phyloP scores from a whole-genome alignment of 1,284 basidiomycete genomes.

The Pascua sp. region DNA sequence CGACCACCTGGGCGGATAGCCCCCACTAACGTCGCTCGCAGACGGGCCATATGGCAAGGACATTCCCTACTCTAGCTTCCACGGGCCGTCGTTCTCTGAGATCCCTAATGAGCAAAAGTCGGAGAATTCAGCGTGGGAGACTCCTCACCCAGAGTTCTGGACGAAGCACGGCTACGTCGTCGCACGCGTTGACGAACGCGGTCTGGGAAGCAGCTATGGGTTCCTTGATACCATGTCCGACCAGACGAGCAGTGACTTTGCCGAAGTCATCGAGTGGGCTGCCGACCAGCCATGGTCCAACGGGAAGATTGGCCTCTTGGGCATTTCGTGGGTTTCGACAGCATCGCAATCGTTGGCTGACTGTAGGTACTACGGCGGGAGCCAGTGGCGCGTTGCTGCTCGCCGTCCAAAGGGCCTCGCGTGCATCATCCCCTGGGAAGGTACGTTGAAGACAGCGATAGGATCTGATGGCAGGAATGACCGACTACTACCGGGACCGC shows the following conservation, averaged over 20 bases:
- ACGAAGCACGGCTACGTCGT: slow-evolving; percentile 39
- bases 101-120: slow-evolving; percentile 40
- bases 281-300: slow-evolving; percentile 41
- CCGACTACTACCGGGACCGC: slow-evolving; percentile 43
- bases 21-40: neutral
- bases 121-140: slow-evolving; percentile 40
- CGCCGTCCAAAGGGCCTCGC: slow-evolving; percentile 41
- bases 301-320: slow-evolving; percentile 43
- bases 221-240: slow-evolving; percentile 40
- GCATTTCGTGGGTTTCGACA: slow-evolving; percentile 24
- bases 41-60: slow-evolving; percentile 44
- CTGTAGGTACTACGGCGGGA: slow-evolving; percentile 33
- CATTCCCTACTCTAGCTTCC: slow-evolving; percentile 34
- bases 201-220: slow-evolving; percentile 35
- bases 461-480: slow-evolving; percentile 16
- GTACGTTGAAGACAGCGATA: neutral
- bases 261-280: slow-evolving; percentile 42
- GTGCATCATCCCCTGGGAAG: slow-evolving; percentile 46
- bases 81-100: slow-evolving; percentile 29
- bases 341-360: no score
- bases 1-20: no score
- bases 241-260: slow-evolving; percentile 37
- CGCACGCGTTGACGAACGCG: slow-evolving; percentile 43
- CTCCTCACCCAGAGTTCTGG: slow-evolving; percentile 43
- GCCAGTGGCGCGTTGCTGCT: slow-evolving; percentile 45